Conservation (phyloP, 805 yeast genomes). For the Pichia scutulata region DNA sequence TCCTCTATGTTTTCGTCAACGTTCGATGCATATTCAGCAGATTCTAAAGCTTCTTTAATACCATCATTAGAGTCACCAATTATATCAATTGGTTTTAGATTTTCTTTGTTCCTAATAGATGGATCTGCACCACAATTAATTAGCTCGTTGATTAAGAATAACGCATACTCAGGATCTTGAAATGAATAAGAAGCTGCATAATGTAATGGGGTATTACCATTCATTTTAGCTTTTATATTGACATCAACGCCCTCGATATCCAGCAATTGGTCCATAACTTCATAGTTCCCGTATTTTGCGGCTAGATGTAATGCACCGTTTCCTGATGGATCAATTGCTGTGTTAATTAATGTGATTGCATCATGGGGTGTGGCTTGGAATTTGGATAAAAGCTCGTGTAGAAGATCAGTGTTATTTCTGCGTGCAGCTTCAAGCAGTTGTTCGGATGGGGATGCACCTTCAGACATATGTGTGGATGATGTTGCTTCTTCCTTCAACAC, state of each 20-base stretch:
- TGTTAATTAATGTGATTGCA: constrained; percentile 50
- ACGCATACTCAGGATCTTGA: constrained; percentile 81
- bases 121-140: constrained; percentile 92
- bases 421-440: constrained; percentile 84
- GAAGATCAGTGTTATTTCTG: constrained; percentile 75
- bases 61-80: constrained; percentile 43
- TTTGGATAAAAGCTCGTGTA: constrained; percentile 43
- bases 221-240: constrained; percentile 64
- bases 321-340: constrained; percentile 66
- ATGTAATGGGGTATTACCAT: constrained; percentile 88
- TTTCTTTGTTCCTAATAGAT: constrained; percentile 46
- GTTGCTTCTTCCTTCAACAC: background rate
- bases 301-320: constrained; percentile 79
- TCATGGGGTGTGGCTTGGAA: constrained; percentile 28
- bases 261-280: constrained; percentile 69
- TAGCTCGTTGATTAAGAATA: constrained; percentile 67
- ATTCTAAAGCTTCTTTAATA: constrained; percentile 57
- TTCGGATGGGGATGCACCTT: constrained; percentile 56
- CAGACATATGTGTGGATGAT: background rate
- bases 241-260: constrained; percentile 89
- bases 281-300: constrained; percentile 76
- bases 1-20: constrained; percentile 32
- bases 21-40: constrained; percentile 71
- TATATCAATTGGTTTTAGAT: constrained; percentile 70
- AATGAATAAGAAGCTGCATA: constrained; percentile 68